A percentile compares a stretch with the other conserved stretches of the same genome.
Conservation (phyloP, 345 rosid genomes). For the Linum tenue region DNA sequence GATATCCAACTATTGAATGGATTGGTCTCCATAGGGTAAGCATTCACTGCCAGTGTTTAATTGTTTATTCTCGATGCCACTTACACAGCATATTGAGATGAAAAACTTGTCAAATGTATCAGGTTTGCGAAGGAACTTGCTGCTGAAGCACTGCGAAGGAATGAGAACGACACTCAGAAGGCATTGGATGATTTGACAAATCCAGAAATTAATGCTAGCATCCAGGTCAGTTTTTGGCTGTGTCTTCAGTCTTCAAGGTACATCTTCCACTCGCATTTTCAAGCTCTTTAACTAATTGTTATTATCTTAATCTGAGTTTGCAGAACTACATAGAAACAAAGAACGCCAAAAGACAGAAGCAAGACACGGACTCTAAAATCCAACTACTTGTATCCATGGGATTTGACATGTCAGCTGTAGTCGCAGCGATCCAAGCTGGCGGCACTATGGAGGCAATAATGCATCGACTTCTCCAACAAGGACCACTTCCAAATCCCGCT, state of each 20-base stretch:
- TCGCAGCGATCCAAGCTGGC: constrained; percentile 45
- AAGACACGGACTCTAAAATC: constrained; percentile 21
- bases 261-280: background rate
- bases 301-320: constrained; percentile 14
- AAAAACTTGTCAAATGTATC: constrained; percentile 19
- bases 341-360: constrained; percentile 54
- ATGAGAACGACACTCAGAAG: constrained; percentile 68
- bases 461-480: constrained; percentile 35
- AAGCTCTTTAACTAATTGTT: background rate
- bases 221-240: constrained; percentile 37
- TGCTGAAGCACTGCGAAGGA: constrained; percentile 84
- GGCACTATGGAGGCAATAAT: constrained; percentile 40
- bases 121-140: constrained; percentile 80
- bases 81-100: background rate
- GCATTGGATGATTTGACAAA: constrained; percentile 87
- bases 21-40: constrained; percentile 72
- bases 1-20: constrained; percentile 55
- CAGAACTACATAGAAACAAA: constrained; percentile 60
- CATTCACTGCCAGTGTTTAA: background rate
- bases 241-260: constrained; percentile 2
- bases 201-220: constrained; percentile 49
- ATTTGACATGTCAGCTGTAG: constrained; percentile 68
- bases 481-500: constrained; percentile 16
- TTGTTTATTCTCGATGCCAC: background rate
- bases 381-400: constrained; percentile 82